Conservation (phyloP, 1,139 yeast genomes). For the Geotrichum aggregatum region DNA sequence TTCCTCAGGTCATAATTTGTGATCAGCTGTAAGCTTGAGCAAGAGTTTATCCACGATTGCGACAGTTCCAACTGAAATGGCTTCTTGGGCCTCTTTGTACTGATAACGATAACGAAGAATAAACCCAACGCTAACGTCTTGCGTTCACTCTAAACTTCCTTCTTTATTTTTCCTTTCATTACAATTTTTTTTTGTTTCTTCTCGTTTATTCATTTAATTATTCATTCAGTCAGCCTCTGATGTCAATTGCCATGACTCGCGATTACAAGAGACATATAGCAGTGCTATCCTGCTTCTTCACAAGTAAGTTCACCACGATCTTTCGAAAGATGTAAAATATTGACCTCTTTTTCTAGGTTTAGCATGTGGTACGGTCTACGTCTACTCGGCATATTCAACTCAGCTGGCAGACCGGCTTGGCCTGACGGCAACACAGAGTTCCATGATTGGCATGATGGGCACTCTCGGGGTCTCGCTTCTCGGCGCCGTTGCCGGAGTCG, state of each 20-base stretch:
- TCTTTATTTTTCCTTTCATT: too few species aligned
- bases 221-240: neutral
- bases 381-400: constrained; percentile 58
- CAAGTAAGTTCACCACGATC: constrained; percentile 7
- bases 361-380: constrained; percentile 55
- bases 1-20: too few species aligned
- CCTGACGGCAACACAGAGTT: constrained; percentile 52
- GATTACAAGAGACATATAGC: constrained; percentile 10
- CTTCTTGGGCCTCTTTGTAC: too few species aligned
- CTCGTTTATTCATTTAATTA: neutral
- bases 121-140: too few species aligned
- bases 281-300: constrained; percentile 13
- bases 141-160: too few species aligned
- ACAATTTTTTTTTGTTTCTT: too few species aligned
- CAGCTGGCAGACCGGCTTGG: constrained; percentile 52
- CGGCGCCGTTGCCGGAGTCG: constrained; percentile 53
- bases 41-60: too few species aligned
- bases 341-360: constrained; percentile 27
- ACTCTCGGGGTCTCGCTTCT: constrained; percentile 53
- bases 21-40: too few species aligned
- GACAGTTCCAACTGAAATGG: neutral
- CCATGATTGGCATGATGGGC: constrained; percentile 53
- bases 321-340: neutral
- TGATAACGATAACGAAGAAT: too few species aligned
- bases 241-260: neutral